phyloP scores from a whole-genome alignment of 2,329 filamentous ascomycete genomes.

The Fusarium solani-melongenae region DNA sequence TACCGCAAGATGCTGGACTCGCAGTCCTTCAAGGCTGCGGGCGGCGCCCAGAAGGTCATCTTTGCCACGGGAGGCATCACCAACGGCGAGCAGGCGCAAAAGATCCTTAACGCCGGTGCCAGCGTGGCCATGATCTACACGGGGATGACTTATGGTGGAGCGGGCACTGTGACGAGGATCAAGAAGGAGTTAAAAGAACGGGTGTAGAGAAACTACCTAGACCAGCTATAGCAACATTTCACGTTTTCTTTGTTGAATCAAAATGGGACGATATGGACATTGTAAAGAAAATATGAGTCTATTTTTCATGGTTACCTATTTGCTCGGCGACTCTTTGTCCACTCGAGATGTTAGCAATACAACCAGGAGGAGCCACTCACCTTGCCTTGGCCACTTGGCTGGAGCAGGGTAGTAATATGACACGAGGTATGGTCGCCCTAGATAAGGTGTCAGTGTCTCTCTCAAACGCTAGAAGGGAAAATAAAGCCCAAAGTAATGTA shows the following conservation, averaged over 20 bases:
- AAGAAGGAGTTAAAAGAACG: slow-evolving; percentile 69
- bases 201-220: slow-evolving; percentile 42
- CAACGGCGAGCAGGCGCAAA: slow-evolving; percentile 83
- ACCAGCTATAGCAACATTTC: slow-evolving; percentile 33
- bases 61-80: slow-evolving; percentile 96
- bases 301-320: not conserved
- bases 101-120: slow-evolving; percentile 88
- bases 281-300: not conserved
- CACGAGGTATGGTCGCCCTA: not conserved
- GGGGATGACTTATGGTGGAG: slow-evolving; percentile 72
- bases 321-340: not conserved
- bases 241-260: slow-evolving; percentile 35
- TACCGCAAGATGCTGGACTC: slow-evolving; percentile 79
- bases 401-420: not conserved
- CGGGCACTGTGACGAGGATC: slow-evolving; percentile 72
- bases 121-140: slow-evolving; percentile 95
- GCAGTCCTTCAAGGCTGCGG: slow-evolving; percentile 48
- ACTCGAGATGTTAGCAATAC: not conserved
- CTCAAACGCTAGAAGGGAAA: not conserved
- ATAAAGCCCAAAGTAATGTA: not conserved
- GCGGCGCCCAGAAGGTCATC: slow-evolving; percentile 75
- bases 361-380: not conserved
- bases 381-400: not conserved
- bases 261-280: slow-evolving; percentile 4
- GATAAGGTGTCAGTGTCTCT: not conserved